phyloP scores from a whole-genome alignment of 2,329 filamentous ascomycete species.

The Drechslerella dactyloides region DNA sequence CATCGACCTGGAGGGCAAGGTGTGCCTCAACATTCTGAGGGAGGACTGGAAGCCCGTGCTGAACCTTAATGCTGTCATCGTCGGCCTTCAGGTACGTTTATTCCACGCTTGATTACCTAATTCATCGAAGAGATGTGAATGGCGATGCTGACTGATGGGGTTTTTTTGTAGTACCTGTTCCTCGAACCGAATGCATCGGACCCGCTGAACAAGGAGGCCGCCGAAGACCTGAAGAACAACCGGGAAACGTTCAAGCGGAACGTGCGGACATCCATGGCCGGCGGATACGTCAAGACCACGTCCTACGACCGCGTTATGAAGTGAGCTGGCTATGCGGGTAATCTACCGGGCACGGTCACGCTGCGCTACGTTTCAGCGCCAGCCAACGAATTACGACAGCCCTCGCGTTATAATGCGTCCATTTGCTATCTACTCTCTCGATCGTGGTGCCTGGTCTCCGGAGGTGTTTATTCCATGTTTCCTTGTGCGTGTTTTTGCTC shows the following conservation, averaged over 20 bases:
- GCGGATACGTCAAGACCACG: conserved; percentile 75
- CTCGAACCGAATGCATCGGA: conserved; percentile 96
- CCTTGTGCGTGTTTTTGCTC: too few species aligned
- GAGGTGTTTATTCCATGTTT: too few species aligned
- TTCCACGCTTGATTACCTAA: background rate
- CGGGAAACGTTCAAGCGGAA: conserved; percentile 90
- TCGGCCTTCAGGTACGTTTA: conserved; percentile 76
- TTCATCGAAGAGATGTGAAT: conserved; percentile 8
- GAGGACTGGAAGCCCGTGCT: conserved; percentile 99
- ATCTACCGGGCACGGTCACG: background rate
- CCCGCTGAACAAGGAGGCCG: conserved; percentile 97
- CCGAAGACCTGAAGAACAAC: conserved; percentile 85
- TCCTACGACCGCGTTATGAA: conserved; percentile 79
- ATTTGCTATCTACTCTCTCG: conserved; percentile 49
- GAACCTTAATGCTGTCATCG: conserved; percentile 94
- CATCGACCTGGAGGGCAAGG: conserved; percentile 96
- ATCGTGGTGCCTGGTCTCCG: conserved; percentile 33
- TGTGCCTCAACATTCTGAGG: conserved; percentile 93
- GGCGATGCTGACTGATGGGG: conserved; percentile 30
- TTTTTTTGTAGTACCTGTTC: conserved; percentile 79
- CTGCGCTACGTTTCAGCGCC: conserved; percentile 12
- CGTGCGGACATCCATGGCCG: conserved; percentile 81
- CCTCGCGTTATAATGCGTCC: conserved; percentile 26
- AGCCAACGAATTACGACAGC: conserved; percentile 49
- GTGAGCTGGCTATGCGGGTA: conserved; percentile 58